Evolutionary conservation across 805 yeast genomes (phyloP).

Genomic region (Clavispora vitiphila): DNA sequence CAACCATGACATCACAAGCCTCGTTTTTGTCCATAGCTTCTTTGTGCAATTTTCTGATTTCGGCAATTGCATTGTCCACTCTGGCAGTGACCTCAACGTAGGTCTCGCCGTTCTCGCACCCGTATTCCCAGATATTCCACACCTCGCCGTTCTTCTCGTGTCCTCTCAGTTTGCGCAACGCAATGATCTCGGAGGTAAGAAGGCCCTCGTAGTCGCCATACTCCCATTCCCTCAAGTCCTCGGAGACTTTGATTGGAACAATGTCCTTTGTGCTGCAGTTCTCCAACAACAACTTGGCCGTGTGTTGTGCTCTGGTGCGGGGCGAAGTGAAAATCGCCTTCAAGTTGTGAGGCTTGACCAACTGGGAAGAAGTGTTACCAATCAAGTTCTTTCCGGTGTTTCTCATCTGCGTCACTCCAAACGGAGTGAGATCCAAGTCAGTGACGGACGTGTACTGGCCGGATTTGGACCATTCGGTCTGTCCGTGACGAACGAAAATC

Average conservation of each 20-base stretch:
- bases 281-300: slow-evolving; percentile 60
- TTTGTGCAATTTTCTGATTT: slow-evolving; percentile 57
- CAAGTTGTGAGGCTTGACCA: slow-evolving; percentile 61
- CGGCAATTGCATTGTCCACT: slow-evolving; percentile 63
- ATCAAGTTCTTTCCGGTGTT: slow-evolving; percentile 70
- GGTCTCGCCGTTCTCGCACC: slow-evolving; percentile 87
- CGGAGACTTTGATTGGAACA: slow-evolving; percentile 45
- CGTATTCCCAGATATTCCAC: slow-evolving; percentile 89
- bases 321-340: slow-evolving; percentile 76
- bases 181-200: slow-evolving; percentile 60
- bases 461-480: slow-evolving; percentile 92
- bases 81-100: slow-evolving; percentile 62
- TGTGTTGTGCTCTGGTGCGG: slow-evolving; percentile 70
- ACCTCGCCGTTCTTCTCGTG: slow-evolving; percentile 34
- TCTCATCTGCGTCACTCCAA: slow-evolving; percentile 72
- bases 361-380: slow-evolving; percentile 44
- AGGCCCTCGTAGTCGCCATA: slow-evolving; percentile 95
- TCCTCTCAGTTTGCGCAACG: slow-evolving; percentile 55
- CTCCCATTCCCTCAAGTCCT: slow-evolving; percentile 89
- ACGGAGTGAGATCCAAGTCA: slow-evolving; percentile 71
- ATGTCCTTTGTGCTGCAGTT: slow-evolving; percentile 37
- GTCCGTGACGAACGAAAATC: slow-evolving; percentile 76
- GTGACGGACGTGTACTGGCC: slow-evolving; percentile 91
- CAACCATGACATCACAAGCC: slow-evolving; percentile 70
- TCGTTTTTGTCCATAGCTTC: slow-evolving; percentile 45